Percentiles rank a stretch among this genome's conserved stretches.
Evolutionary conservation across 352 stramenopile species (phyloP).

Genomic region (Globisporangium canariense): DNA sequence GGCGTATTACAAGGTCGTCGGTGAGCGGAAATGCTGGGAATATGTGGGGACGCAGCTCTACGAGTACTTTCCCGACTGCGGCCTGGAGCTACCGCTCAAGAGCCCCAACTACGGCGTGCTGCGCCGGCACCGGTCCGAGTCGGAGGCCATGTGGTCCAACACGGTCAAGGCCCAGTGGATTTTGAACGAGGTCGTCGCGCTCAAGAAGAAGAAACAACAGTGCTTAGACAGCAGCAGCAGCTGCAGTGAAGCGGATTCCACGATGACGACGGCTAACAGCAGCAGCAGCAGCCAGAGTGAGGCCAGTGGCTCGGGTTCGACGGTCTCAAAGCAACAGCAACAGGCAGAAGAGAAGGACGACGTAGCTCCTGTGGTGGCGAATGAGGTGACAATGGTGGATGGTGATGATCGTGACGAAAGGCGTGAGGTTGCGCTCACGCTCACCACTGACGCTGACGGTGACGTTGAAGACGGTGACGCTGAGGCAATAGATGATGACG

Average conservation of each 20-base stretch:
- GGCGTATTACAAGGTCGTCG: slow-evolving; percentile 24
- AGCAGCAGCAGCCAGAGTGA: not conserved
- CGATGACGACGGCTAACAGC: too few relatives aligned
- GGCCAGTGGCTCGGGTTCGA: too few relatives aligned
- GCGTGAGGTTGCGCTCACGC: not conserved
- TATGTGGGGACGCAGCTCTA: slow-evolving; percentile 35
- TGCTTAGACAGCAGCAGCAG: not conserved
- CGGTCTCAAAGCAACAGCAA: not conserved
- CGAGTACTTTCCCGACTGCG: slow-evolving; percentile 44
- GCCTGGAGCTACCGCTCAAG: slow-evolving; percentile 30
- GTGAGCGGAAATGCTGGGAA: slow-evolving; percentile 24
- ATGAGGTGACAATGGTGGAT: too few relatives aligned
- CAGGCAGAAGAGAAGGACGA: not conserved
- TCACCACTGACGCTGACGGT: not conserved
- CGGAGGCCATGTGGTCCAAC: not conserved
- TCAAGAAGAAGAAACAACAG: not conserved
- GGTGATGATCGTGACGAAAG: not conserved
- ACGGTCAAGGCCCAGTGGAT: not conserved
- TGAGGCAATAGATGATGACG: not conserved
- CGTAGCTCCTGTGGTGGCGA: too few relatives aligned
- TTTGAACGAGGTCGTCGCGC: not conserved
- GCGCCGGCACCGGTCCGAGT: slow-evolving; percentile 6
- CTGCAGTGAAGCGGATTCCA: not conserved
- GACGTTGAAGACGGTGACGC: not conserved
- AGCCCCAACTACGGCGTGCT: slow-evolving; percentile 30